These are phyloP conservation scores for Fusarium aywerte DNA, from an alignment of 2,329 filamentous ascomycete species.

Conservation along the genomic window DNA sequence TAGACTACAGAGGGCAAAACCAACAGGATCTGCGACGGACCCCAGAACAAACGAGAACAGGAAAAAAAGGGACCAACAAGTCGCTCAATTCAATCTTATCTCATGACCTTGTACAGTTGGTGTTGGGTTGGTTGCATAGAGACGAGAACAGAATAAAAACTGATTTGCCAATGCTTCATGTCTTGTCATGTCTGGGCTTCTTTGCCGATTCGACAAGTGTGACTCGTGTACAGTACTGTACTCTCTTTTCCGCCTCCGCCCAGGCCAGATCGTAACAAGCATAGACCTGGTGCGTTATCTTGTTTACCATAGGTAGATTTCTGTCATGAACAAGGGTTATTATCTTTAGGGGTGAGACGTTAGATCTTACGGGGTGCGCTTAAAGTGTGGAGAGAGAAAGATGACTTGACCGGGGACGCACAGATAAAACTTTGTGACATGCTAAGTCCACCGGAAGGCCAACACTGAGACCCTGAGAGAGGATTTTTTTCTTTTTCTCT, in stretches of 20 bases:
- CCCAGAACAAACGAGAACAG: background rate
- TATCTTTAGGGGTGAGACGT: background rate
- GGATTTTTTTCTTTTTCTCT: background rate
- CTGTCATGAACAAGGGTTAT: background rate
- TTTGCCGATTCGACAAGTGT: background rate
- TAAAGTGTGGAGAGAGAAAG: background rate
- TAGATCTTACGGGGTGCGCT: conserved; percentile 24
- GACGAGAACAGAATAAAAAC: background rate
- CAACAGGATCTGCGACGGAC: background rate
- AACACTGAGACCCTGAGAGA: no score
- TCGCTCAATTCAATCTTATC: background rate
- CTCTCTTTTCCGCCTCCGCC: background rate
- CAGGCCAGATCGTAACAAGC: background rate
- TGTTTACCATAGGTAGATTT: background rate
- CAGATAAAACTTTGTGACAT: conserved; percentile 3
- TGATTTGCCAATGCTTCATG: background rate
- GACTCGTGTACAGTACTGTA: background rate
- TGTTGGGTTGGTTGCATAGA: background rate
- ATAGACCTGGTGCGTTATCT: background rate
- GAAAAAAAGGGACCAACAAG: conserved; percentile 5
- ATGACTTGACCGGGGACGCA: background rate
- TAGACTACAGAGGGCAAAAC: background rate
- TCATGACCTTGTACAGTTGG: background rate
- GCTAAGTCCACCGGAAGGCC: background rate
- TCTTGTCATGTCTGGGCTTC: background rate